Base-by-base conservation (phyloP, 2,329 filamentous ascomycete genomes). In the Curvularia lunata region DNA sequence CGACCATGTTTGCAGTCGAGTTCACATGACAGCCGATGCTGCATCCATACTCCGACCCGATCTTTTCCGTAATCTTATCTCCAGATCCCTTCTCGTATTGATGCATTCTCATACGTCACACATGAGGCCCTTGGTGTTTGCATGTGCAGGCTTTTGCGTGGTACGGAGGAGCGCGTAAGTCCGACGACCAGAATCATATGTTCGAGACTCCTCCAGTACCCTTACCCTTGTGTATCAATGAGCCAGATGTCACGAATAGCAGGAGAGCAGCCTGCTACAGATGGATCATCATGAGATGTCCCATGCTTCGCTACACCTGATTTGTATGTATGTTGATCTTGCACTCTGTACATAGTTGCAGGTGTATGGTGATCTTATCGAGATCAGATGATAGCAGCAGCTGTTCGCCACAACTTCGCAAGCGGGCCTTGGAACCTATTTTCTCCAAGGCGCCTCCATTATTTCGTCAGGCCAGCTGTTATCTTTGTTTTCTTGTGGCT, bases 61-160 rank as follows among this genome's bases (percentile, higher is more conserved):
- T 41, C 50, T 21, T 46, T 52, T 32, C 50, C 41, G 42, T n/a
- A 4, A 16, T 21, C 41, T 52, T 52, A 52, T 52, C 40, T 52
- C 19, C 23, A 30, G n/a, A 19, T 27, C 30, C 25, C 16, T 38
- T 52, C 50, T 46, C 41, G 41, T 46, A 41, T 27, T 41, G 19
- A 40, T 23, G 8, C 23, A 21, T 48, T 27, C 19, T 16, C 32
- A 38, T 25, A 12, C 28, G 18, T 27, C 32, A 18, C 25, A 49
- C 23, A 38, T 7, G 16, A 40, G 3, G 9, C 8, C 4, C n/a
- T 38, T 49, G 34, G 30, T 18, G 25, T 13, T 10, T 21, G 21
- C 28, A 28, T 46, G 18, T 38, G 4, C n/a, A 37, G 30, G 23
- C 5, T 16, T 21, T 40, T 9, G 21, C n/a, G 19, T 19, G 16